Conservation (phyloP, 768 basidiomycete species). For the Coprinellus micaceus region DNA sequence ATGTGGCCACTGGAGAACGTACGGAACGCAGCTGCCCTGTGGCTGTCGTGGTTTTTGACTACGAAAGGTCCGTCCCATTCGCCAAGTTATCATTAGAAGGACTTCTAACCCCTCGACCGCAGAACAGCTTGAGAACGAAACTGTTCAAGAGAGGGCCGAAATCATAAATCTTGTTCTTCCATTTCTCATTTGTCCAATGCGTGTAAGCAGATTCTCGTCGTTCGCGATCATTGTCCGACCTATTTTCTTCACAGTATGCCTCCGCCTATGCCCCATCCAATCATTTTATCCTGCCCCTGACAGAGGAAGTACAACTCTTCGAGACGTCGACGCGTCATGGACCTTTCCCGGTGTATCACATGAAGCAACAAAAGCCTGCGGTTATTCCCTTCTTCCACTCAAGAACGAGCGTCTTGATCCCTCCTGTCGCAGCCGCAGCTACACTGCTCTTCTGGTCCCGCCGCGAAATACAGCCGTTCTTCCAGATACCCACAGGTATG, state of each 20-base stretch:
- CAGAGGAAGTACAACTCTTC: neutral
- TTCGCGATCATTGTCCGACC: slow-evolving; percentile 10
- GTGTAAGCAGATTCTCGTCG: slow-evolving; percentile 28
- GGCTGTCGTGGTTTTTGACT: slow-evolving; percentile 61
- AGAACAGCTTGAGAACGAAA: slow-evolving; percentile 28
- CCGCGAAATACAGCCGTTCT: slow-evolving; percentile 40
- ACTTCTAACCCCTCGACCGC: slow-evolving; percentile 1
- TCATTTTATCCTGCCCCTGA: slow-evolving; percentile 50
- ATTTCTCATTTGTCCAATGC: slow-evolving; percentile 41
- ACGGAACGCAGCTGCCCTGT: slow-evolving; percentile 50
- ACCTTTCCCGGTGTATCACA: slow-evolving; percentile 14
- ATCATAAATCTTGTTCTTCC: slow-evolving; percentile 28
- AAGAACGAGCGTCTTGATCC: slow-evolving; percentile 26
- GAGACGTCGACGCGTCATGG: slow-evolving; percentile 12
- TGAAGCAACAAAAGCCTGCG: neutral
- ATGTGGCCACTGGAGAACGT: slow-evolving; percentile 59
- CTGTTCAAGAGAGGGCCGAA: slow-evolving; percentile 20
- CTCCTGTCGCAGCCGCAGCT: slow-evolving; percentile 54
- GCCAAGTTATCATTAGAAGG: neutral
- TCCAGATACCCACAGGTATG: neutral
- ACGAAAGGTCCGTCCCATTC: slow-evolving; percentile 39
- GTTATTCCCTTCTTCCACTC: slow-evolving; percentile 2
- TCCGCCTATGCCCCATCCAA: slow-evolving; percentile 56
- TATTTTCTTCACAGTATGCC: slow-evolving; percentile 40
- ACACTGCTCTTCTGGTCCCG: slow-evolving; percentile 61